Evolutionary conservation across 2,329 filamentous ascomycete species (phyloP).

Genomic region (Diaporthe citriasiana): DNA sequence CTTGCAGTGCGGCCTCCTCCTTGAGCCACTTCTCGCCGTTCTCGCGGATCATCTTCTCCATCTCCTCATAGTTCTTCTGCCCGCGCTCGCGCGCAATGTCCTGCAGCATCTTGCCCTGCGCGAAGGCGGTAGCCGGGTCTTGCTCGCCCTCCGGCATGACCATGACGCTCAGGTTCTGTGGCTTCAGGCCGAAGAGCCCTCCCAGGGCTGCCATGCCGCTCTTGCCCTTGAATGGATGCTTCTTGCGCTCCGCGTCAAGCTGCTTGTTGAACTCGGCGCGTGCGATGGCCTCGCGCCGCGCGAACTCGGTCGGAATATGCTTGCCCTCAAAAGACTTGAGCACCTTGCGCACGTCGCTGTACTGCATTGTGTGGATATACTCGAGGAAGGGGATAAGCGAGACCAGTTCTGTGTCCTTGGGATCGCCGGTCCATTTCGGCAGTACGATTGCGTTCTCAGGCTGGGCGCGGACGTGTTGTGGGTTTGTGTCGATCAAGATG

Average conservation of each 20-base stretch:
- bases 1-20: constrained; percentile 89
- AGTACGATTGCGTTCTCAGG: constrained; percentile 97
- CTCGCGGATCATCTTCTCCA: constrained; percentile 92
- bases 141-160: constrained; percentile 75
- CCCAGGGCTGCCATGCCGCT: constrained; percentile 77
- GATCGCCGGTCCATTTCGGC: constrained; percentile 88
- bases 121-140: constrained; percentile 80
- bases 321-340: constrained; percentile 91
- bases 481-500: constrained; percentile 91
- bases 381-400: constrained; percentile 95
- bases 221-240: constrained; percentile 65
- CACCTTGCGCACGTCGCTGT: constrained; percentile 86
- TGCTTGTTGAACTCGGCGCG: constrained; percentile 88
- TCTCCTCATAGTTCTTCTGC: constrained; percentile 87
- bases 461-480: constrained; percentile 85
- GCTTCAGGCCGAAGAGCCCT: constrained; percentile 83
- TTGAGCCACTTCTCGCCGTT: constrained; percentile 97
- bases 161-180: constrained; percentile 73
- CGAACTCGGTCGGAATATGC: constrained; percentile 91
- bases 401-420: constrained; percentile 88
- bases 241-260: constrained; percentile 76
- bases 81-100: constrained; percentile 94
- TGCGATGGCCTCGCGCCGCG: constrained; percentile 86
- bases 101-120: constrained; percentile 96
- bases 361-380: constrained; percentile 95